Evolutionary conservation across 2,329 filamentous ascomycete genomes (phyloP), one percentile per base, ranked within the genome.

Genomic region (Pleurostoma richardsiae): DNA sequence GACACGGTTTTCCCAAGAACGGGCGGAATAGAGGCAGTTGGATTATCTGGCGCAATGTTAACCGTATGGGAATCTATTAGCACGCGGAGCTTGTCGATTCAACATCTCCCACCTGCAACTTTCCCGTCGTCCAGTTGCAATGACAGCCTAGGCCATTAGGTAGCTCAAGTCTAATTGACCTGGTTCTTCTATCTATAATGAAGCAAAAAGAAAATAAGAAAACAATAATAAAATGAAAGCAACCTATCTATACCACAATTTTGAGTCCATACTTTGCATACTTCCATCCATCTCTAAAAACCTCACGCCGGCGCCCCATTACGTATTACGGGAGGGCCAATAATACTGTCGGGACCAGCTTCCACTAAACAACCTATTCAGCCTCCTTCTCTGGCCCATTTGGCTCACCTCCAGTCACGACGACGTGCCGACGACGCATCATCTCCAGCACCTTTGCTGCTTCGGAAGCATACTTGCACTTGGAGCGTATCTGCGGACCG

Each of bases 401-500:
- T 52, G 49, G 46, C 44, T 53, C 52, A 46, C 36, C 47, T 50
- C 44, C 46, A 52, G 48, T 46, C 46, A 52, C 51, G 43, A 53
- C 48, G 46, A 51, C 44, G 44, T 54, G 52, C 44, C 46, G 51
- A 52, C 52, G 51, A 53, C 33, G 47, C 49, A 53, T 53, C 51
- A 44, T 47, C 45, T 47, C 45, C 45, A 47, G 41, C 41, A 30
- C 29, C 29, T 43, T 43, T 43, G 41, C 41, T 43, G 39, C 39
- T 36, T 36, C 33, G 33, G 33, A 36, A n/a, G 33, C 33, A 36
- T 36, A 36, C 33, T 27, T 36, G 39, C 26, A 42, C 42, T 39
- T 43, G 30, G 40, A 36, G 41, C 85, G 75, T 54, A 88, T 84
- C 31, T 52, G 30, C 5, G 65, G 67, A 30, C 85, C 85, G 59